Conservation (phyloP, 768 basidiomycete genomes). For the Lyophyllum semitale region DNA sequence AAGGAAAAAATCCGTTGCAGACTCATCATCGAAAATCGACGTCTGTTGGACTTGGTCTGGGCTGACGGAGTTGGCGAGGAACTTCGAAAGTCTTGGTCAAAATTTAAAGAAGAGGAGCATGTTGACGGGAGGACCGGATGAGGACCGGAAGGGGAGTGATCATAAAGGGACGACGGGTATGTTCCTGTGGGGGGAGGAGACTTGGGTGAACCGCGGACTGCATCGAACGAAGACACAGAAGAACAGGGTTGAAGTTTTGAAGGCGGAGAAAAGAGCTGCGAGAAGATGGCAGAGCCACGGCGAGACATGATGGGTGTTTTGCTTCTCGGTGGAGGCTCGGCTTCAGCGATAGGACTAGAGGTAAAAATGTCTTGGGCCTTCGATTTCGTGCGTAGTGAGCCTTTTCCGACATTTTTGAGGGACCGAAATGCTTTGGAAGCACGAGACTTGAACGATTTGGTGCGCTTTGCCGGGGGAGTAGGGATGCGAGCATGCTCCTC, state of each 20-base stretch:
- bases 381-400: slow-evolving; percentile 31
- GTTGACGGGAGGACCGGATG: slow-evolving; percentile 5
- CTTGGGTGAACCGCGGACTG: slow-evolving; percentile 15
- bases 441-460: slow-evolving; percentile 45
- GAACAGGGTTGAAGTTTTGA: slow-evolving; percentile 23
- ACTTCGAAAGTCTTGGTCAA: slow-evolving; percentile 21
- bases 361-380: slow-evolving; percentile 37
- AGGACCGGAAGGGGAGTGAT: slow-evolving; percentile 2
- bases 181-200: slow-evolving; percentile 19
- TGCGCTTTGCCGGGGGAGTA: slow-evolving; percentile 28
- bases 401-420: slow-evolving; percentile 44
- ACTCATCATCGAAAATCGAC: slow-evolving; percentile 39
- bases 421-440: slow-evolving; percentile 50
- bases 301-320: slow-evolving; percentile 38
- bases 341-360: slow-evolving; percentile 13
- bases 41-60: slow-evolving; percentile 26
- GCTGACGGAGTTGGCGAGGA: slow-evolving; percentile 36
- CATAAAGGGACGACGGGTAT: slow-evolving; percentile 10
- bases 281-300: slow-evolving; percentile 37
- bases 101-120: slow-evolving; percentile 18
- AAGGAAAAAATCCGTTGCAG: slow-evolving; percentile 42
- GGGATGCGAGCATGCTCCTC: slow-evolving; percentile 7
- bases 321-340: slow-evolving; percentile 22
- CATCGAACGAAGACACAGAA: slow-evolving; percentile 33
- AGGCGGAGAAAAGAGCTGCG: slow-evolving; percentile 36